Evolutionary conservation across 225 moss, liverwort and hornwort genomes (phyloP).

Genomic region (Bryoerythrophyllum caledonicum): DNA sequence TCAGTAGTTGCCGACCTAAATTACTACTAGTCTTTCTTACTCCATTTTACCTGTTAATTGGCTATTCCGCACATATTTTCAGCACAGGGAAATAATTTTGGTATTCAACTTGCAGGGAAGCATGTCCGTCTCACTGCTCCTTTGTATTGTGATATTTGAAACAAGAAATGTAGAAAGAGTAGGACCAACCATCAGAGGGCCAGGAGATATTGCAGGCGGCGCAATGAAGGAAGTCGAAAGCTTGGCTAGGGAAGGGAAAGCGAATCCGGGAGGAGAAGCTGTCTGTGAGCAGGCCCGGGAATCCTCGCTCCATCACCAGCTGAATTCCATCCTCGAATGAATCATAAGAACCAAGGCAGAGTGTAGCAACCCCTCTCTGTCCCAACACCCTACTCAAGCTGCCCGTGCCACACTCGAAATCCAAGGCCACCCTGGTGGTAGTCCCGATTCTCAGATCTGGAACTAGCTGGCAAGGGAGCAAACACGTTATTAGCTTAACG

Average conservation of each 20-base stretch:
- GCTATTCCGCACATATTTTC: not conserved
- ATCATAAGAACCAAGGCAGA: conserved; percentile 57
- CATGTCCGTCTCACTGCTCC: not conserved
- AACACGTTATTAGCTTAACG: conserved; percentile 19
- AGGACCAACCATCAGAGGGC: conserved; percentile 47
- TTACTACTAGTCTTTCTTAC: not conserved
- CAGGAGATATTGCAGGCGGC: conserved; percentile 67
- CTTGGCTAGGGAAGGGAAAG: conserved; percentile 73
- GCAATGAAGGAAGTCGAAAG: conserved; percentile 89
- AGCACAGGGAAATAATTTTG: not conserved
- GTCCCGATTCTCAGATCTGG: conserved; percentile 60
- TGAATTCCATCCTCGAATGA: conserved; percentile 70
- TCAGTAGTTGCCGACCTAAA: not conserved
- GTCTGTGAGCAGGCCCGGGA: conserved; percentile 57
- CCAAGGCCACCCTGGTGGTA: conserved; percentile 60
- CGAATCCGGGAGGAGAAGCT: conserved; percentile 36
- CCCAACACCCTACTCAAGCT: conserved; percentile 63
- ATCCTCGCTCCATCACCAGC: conserved; percentile 84
- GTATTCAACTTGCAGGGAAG: not conserved
- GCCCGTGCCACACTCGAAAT: conserved; percentile 73
- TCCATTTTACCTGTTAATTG: not conserved
- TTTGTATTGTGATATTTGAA: not conserved
- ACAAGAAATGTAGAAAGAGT: not conserved
- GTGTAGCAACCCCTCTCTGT: conserved; percentile 49
- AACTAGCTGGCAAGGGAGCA: conserved; percentile 57